These are phyloP conservation scores for Candida hispaniensis DNA, from an alignment of 805 yeast species.

Conservation along the genomic window DNA sequence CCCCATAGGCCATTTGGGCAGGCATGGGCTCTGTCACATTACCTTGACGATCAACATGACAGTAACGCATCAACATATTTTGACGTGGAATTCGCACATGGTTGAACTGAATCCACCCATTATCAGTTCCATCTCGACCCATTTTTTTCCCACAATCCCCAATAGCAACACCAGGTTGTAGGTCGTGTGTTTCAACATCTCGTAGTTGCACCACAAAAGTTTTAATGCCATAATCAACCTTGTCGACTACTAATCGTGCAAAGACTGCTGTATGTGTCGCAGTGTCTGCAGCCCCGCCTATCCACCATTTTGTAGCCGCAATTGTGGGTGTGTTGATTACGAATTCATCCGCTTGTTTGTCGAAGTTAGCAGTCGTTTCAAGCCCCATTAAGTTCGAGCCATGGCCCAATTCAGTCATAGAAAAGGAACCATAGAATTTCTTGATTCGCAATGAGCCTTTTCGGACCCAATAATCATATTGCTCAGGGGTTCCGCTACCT, in stretches of 20 bases:
- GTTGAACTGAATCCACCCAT: slow-evolving; percentile 91
- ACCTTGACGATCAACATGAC: slow-evolving; percentile 55
- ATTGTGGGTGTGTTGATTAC: slow-evolving; percentile 74
- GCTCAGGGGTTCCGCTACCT: slow-evolving; percentile 81
- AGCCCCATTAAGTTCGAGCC: slow-evolving; percentile 88
- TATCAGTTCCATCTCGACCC: slow-evolving; percentile 93
- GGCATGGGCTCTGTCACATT: slow-evolving; percentile 67
- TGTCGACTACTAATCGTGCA: slow-evolving; percentile 70
- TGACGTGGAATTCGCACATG: slow-evolving; percentile 73
- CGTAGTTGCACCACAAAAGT: slow-evolving; percentile 84
- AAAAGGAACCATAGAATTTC: slow-evolving; percentile 65
- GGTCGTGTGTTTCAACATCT: slow-evolving; percentile 50
- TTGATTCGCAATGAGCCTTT: slow-evolving; percentile 36
- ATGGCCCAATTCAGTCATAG: slow-evolving; percentile 87
- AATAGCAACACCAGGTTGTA: slow-evolving; percentile 66
- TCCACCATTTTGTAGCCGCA: slow-evolving; percentile 97
- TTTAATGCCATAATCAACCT: slow-evolving; percentile 83
- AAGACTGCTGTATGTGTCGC: slow-evolving; percentile 76
- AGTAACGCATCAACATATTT: slow-evolving; percentile 70
- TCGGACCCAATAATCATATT: slow-evolving; percentile 67
- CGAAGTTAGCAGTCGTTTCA: slow-evolving; percentile 83
- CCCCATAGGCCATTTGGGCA: slow-evolving; percentile 80
- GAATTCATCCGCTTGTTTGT: slow-evolving; percentile 54
- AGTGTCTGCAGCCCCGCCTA: slow-evolving; percentile 94
- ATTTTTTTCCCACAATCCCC: slow-evolving; percentile 92